phyloP scores from a whole-genome alignment of 371 early-diverging fungal genomes.

The Mortierella sp. region DNA sequence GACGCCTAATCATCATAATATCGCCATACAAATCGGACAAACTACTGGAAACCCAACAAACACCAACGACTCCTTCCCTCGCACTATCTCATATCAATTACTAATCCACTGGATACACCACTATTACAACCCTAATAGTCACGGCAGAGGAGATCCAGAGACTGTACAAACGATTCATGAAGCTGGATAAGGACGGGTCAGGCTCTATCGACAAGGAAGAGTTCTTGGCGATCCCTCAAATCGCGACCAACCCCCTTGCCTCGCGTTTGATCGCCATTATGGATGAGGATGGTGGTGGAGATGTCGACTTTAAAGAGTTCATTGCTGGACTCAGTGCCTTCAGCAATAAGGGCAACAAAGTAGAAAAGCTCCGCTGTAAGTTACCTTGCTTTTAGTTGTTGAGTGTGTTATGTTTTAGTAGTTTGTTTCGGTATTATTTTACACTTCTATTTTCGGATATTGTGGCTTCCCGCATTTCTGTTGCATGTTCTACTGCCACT shows the following conservation, averaged over 20 bases:
- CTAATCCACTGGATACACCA: background rate
- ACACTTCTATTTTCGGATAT: background rate
- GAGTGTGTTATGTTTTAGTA: background rate
- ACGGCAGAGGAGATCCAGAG: conserved; percentile 96
- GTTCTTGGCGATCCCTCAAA: conserved; percentile 94
- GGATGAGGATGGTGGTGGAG: conserved; percentile 97
- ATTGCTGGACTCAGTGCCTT: conserved; percentile 94
- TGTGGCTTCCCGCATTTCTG: background rate
- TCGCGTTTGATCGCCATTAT: conserved; percentile 96
- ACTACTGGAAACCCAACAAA: conserved; percentile 1
- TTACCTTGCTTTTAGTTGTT: background rate
- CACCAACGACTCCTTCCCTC: background rate
- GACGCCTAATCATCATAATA: background rate
- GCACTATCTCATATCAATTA: background rate
- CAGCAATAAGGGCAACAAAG: conserved; percentile 92
- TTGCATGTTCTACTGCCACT: background rate
- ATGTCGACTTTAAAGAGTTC: conserved; percentile 98
- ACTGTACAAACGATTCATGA: conserved; percentile 97
- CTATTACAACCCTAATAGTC: conserved; percentile 61
- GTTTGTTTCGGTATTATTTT: background rate
- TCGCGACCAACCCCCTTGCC: conserved; percentile 97
- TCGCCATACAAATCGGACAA: background rate
- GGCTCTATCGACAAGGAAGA: conserved; percentile 97
- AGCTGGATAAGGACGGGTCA: conserved; percentile 95
- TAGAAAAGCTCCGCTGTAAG: conserved; percentile 93